Evolutionary conservation across 202 grass and related monocot genomes (phyloP).

Genomic region (Carex arenaria): DNA sequence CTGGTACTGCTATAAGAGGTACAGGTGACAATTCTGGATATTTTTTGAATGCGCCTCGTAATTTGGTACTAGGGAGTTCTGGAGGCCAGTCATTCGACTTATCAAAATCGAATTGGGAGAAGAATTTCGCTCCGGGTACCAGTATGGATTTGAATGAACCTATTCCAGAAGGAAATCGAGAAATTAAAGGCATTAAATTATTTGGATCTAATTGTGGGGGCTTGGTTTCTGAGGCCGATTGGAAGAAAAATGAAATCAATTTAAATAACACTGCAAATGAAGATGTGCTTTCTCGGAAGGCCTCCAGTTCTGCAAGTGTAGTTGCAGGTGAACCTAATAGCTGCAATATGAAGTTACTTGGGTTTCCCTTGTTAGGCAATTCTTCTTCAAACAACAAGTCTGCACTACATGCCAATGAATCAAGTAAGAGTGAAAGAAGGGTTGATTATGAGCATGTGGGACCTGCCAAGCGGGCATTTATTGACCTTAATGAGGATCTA

Average conservation of each 20-base stretch:
- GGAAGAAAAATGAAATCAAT: slow-evolving; percentile 38
- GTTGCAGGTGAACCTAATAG: slow-evolving; percentile 24
- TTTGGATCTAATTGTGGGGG: slow-evolving; percentile 23
- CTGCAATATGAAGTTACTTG: slow-evolving; percentile 20
- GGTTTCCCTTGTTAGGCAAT: slow-evolving; percentile 32
- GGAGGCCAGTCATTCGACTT: slow-evolving; percentile 13
- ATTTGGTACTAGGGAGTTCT: slow-evolving; percentile 34
- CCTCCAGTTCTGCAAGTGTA: slow-evolving; percentile 32
- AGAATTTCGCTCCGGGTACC: slow-evolving; percentile 7
- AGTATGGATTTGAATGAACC: slow-evolving; percentile 63
- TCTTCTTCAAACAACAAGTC: slow-evolving; percentile 13
- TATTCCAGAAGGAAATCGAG: slow-evolving; percentile 34
- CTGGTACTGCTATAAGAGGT: not conserved
- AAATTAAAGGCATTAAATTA: slow-evolving; percentile 28
- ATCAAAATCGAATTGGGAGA: slow-evolving; percentile 27
- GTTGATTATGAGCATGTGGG: not conserved
- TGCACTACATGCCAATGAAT: not conserved
- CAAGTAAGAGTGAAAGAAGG: not conserved
- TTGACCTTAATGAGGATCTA: slow-evolving; percentile 26
- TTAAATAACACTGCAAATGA: slow-evolving; percentile 27
- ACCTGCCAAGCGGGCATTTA: not conserved
- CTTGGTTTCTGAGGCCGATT: slow-evolving; percentile 27
- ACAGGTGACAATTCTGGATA: slow-evolving; percentile 4
- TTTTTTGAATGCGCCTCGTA: not conserved
- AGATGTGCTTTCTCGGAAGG: slow-evolving; percentile 27